Conservation (phyloP, 148 eudicot species). For the Silene latifolia region DNA sequence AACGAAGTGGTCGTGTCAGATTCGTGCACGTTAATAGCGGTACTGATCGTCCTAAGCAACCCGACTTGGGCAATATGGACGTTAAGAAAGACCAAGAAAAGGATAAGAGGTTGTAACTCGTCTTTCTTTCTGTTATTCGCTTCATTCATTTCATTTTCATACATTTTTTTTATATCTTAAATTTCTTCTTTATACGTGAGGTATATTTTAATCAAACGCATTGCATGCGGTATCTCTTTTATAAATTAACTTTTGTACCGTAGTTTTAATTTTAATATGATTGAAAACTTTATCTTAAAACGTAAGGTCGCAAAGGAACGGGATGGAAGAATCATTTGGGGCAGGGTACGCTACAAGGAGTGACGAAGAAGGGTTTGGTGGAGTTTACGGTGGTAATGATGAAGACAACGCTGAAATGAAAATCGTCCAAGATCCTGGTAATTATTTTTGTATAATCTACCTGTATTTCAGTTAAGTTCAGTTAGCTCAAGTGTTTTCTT, state of each 20-base stretch:
- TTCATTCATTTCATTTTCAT: not conserved
- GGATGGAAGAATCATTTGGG: slow-evolving; percentile 59
- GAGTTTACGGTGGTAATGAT: slow-evolving; percentile 42
- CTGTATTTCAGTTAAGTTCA: too few relatives aligned
- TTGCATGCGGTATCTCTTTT: too few relatives aligned
- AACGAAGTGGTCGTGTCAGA: not conserved
- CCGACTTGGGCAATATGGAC: not conserved
- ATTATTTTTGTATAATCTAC: too few relatives aligned
- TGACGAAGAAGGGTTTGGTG: slow-evolving; percentile 82
- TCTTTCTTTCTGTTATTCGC: not conserved
- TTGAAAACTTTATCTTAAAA: too few relatives aligned
- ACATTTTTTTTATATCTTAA: too few relatives aligned
- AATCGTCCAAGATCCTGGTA: slow-evolving; percentile 32
- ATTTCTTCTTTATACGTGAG: too few relatives aligned
- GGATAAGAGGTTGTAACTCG: not conserved
- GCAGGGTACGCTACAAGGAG: slow-evolving; percentile 67
- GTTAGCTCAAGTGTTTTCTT: too few relatives aligned
- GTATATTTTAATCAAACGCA: too few relatives aligned
- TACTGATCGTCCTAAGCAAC: not conserved
- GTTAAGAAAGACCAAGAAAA: not conserved
- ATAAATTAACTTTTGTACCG: too few relatives aligned
- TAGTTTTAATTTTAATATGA: too few relatives aligned
- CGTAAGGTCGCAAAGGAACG: too few relatives aligned
- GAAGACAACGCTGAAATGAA: slow-evolving; percentile 31
- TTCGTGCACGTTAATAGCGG: not conserved